Percentiles rank a stretch among this genome's conserved stretches.
Evolutionary conservation across 345 rosid species (phyloP).

Genomic region (Hibiscus tridactylites): DNA sequence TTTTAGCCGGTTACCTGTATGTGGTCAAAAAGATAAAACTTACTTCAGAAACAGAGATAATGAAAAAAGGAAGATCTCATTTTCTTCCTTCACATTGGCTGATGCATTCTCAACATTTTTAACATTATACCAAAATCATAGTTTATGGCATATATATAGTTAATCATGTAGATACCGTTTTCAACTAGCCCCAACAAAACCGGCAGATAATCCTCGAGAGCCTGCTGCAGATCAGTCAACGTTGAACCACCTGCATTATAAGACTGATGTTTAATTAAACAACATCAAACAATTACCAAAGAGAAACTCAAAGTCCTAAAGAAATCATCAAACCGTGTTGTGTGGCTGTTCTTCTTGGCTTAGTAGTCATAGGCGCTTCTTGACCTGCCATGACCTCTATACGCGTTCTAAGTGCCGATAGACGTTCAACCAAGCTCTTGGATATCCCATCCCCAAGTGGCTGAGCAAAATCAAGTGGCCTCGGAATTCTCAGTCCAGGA

Average conservation of each 20-base stretch:
- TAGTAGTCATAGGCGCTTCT: constrained; percentile 50
- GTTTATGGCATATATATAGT: not conserved
- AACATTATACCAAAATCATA: not conserved
- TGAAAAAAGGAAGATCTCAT: not conserved
- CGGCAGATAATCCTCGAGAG: constrained; percentile 67
- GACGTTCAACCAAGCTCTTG: constrained; percentile 41
- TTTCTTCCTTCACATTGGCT: not conserved
- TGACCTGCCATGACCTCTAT: constrained; percentile 67
- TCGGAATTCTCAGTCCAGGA: constrained; percentile 65
- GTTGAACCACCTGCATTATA: constrained; percentile 51
- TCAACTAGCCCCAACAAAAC: constrained; percentile 48
- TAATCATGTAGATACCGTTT: constrained; percentile 28
- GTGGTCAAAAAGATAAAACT: constrained; percentile 3
- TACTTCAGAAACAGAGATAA: not conserved
- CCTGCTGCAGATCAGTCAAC: constrained; percentile 58
- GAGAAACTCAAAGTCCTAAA: not conserved
- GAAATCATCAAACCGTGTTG: constrained; percentile 41
- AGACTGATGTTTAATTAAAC: not conserved
- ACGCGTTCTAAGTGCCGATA: constrained; percentile 56
- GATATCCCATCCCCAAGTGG: constrained; percentile 38
- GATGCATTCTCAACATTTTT: not conserved
- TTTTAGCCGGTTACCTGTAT: constrained; percentile 38
- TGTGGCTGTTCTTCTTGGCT: constrained; percentile 53
- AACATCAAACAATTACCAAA: not conserved
- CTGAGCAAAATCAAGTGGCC: constrained; percentile 45